Evolutionary conservation across 371 early-diverging fungal genomes (phyloP).

Genomic region (Coemansia sp.): DNA sequence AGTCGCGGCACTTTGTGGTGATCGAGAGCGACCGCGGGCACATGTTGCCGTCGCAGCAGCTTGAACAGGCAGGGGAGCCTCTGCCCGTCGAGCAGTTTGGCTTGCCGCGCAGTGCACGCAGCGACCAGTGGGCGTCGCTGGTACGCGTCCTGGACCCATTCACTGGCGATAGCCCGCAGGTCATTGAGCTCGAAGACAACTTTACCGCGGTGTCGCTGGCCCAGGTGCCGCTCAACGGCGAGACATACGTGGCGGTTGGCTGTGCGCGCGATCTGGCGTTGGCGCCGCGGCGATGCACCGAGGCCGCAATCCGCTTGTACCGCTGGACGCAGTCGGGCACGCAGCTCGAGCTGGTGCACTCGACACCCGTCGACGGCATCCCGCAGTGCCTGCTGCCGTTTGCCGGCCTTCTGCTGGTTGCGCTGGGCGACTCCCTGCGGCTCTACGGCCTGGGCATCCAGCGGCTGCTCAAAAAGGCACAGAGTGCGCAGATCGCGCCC

Average conservation of each 20-base stretch:
- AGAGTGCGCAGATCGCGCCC: constrained; percentile 71
- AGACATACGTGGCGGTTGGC: constrained; percentile 81
- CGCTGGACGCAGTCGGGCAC: constrained; percentile 64
- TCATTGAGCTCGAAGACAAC: constrained; percentile 78
- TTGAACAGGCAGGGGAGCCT: constrained; percentile 24
- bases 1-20: constrained; percentile 79
- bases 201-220: constrained; percentile 84
- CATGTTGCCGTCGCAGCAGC: constrained; percentile 34
- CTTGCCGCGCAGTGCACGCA: constrained; percentile 63
- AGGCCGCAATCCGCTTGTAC: constrained; percentile 78
- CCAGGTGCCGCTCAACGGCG: constrained; percentile 67
- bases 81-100: constrained; percentile 75
- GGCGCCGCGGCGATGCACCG: constrained; percentile 67
- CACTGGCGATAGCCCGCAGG: constrained; percentile 68
- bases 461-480: constrained; percentile 89
- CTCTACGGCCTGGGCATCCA: constrained; percentile 93
- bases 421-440: constrained; percentile 81
- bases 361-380: constrained; percentile 81
- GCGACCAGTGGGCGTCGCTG: constrained; percentile 83
- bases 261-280: constrained; percentile 75
- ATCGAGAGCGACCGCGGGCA: constrained; percentile 86
- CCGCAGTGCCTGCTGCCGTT: constrained; percentile 83
- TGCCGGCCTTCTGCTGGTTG: constrained; percentile 88
- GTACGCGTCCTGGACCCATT: constrained; percentile 85
- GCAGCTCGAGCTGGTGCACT: constrained; percentile 77